Evolutionary conservation across 2,329 filamentous ascomycete genomes (phyloP).

Genomic region (Penicillium sclerotiorum): DNA sequence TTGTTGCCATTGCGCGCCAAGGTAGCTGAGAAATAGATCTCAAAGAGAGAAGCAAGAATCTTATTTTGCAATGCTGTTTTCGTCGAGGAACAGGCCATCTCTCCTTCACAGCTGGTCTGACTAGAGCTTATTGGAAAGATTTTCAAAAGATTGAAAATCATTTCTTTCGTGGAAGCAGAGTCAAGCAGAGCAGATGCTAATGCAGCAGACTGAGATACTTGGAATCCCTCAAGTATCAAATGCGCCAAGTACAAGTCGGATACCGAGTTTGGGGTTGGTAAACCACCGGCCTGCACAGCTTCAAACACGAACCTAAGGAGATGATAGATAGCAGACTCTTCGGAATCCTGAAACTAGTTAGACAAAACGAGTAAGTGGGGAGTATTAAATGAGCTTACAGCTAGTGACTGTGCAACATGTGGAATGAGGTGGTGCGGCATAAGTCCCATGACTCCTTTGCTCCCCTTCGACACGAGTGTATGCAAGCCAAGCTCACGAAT

Average conservation of each 20-base stretch:
- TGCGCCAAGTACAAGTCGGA: conserved; percentile 25
- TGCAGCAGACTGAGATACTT: conserved; percentile 12
- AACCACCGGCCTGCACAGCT: conserved; percentile 16
- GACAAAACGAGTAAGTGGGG: neutral
- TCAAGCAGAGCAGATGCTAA: conserved; percentile 13
- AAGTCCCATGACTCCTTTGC: conserved; percentile 18
- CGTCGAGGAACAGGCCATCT: conserved; percentile 22
- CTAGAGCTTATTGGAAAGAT: conserved; percentile 23
- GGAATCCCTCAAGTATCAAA: conserved; percentile 28
- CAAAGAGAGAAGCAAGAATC: conserved; percentile 28
- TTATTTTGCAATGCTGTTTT: conserved; percentile 25
- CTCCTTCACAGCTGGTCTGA: conserved; percentile 22
- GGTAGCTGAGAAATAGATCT: conserved; percentile 26
- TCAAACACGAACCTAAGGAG: conserved; percentile 28
- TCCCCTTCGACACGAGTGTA: conserved; percentile 29
- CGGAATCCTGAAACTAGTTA: conserved; percentile 15
- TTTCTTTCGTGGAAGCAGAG: conserved; percentile 16
- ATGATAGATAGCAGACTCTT: conserved; percentile 23
- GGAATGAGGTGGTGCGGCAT: conserved; percentile 27
- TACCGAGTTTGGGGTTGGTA: conserved; percentile 8
- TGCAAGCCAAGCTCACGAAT: conserved; percentile 29
- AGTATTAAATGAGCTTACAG: conserved; percentile 34
- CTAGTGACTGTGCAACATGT: conserved; percentile 39
- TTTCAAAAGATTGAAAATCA: conserved; percentile 20
- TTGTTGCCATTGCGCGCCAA: conserved; percentile 12